Base-by-base conservation (phyloP, 140 eudicot species). In the Flaveria floridana region DNA sequence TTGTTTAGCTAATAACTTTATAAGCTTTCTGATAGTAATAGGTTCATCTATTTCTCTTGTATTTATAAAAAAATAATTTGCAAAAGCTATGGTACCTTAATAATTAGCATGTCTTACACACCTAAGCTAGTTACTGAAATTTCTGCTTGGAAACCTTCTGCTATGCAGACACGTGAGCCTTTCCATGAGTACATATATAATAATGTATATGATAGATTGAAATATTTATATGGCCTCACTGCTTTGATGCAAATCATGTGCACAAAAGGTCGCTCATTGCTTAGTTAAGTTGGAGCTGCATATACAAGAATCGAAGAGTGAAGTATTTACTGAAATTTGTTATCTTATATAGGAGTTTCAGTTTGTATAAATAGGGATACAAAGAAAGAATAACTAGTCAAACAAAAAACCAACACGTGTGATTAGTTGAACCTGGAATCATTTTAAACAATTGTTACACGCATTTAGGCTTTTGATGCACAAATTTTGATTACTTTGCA, bases 181-280 rank as follows among this genome's bases (percentile, higher is more conserved):
- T 42, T 44, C 8, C 42, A 57, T 18, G 61, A 47, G 52, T 12
- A 26, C 76, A 30, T 2, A 42, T 58, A 56, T 30, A 57, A 13
- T 42, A 58, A 58, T 57, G 41, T 68, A 41, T 21, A 42, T 18
- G 68, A 39, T 55, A 56, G 48, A 28, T 77, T 46, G 51, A 59
- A 46, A 47, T 19, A 47, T 59, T 69, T 2, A 28, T 59, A 55
- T 52, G 59, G 53, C 42, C 19, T 56, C 28, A 52, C 13, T 56
- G 28, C 63, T 39, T 76, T 50, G 25, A 11, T 50, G 52, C 66
- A 64, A 75, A 19, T 15, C 56, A 41, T 76, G 73, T 52, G 65
- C 53, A 18, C 41, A 75, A 16, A 50, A 19, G 79, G 73, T 34
- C 30, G 14, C 57, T 14, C 46, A 14, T 34, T 30, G 50, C 65